Evolutionary conservation across 1,284 basidiomycete species (phyloP), one percentile per base, ranked within the genome.

Genomic region (Heterobasidion parviporum): DNA sequence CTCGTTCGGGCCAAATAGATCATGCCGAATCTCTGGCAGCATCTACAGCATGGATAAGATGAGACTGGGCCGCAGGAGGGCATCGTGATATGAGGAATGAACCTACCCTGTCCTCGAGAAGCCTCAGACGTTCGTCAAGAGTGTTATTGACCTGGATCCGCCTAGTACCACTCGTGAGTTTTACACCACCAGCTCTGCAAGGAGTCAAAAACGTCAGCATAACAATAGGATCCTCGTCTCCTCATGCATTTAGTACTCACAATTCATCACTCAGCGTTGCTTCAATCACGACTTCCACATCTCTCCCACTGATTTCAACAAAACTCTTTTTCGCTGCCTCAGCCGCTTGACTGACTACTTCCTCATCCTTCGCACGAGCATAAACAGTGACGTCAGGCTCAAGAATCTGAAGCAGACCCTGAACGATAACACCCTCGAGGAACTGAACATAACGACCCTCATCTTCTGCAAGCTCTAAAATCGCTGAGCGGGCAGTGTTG

Each of bases 71-170:
- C 10, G 38, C 38, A 41, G 5, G 7, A 41, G 10, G 7, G 38
- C 10, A 12, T 41, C 38, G 38, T 12, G 38, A 12, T 10, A 41
- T 41, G 38, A 8, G 5, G 38, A 41, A 26, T 14, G 34, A n/a
- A 73, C 82, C 56, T 62, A 93, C 93, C 73, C 88, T 82, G 67
- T 95, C 91, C 72, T 97, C 93, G 47, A 97, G 74, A 60, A 97
- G 72, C 63, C 85, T 79, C 66, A 98, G 72, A 52, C 94, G 82
- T 68, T 95, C 93, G 62, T 93, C 92, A 53, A 98, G 76, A 0
- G 94, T 94, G 68, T 98, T 97, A 70, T 97, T 89, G 26, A 98
- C 79, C 38, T 83, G 88, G 68, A 97, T 97, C 53, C 91, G 82
- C 48, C 80, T 78, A 12, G 76, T 78, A 45, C 87, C 87, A 56